Base-by-base conservation (phyloP, 257 asterid genomes). In the Fraxinus quadrangulata region DNA sequence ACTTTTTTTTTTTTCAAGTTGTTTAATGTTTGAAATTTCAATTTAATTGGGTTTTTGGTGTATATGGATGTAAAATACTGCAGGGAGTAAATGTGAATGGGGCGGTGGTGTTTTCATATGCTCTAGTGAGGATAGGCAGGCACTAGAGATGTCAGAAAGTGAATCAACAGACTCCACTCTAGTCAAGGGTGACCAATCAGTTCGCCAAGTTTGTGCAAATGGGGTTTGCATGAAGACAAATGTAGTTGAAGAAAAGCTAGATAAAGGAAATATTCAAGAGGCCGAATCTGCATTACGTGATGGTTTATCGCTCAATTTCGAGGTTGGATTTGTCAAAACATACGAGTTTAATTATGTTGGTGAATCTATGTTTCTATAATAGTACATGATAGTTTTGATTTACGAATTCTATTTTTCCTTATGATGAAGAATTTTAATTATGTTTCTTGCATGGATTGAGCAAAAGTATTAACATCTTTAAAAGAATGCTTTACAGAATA, bases 211-310 rank as follows among this genome's bases (percentile, higher is more conserved):
- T 54, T 85, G 85, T 73, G 94, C 94, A 26, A 96, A 93, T 87
- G 99, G 98, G 85, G 79, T 88, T 86, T 86, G 85, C 81, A 90
- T 93, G 90, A 75, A 83, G 80, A 93, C 97, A 71, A 77, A 75
- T 63, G 90, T 45, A 23, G 89, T 96, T 40, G 97, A 96, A 81
- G 98, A 90, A n/a, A 96, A 90, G 90, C 98, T 93, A 8, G 97
- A 96, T 71, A 95, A 84, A 83, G 98, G 98, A 59, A 96, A 93
- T 76, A 86, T 96, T 86, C 97, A 92, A 79, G 99, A 96, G 87
- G 99, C 98, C 73, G 99, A 96, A 86, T 91, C 98, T 77, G 97
- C 96, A 17, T 81, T 96, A 82, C 87, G 97, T 51, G 98, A 96
- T 28, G 98, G 97, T 47, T 85, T 96, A 77, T 96, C 99, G 2